A percentile compares a stretch with the other conserved stretches of the same genome.
These are phyloP conservation scores for Agrocybe pediades DNA, from an alignment of 768 basidiomycete species.

Conservation along the genomic window DNA sequence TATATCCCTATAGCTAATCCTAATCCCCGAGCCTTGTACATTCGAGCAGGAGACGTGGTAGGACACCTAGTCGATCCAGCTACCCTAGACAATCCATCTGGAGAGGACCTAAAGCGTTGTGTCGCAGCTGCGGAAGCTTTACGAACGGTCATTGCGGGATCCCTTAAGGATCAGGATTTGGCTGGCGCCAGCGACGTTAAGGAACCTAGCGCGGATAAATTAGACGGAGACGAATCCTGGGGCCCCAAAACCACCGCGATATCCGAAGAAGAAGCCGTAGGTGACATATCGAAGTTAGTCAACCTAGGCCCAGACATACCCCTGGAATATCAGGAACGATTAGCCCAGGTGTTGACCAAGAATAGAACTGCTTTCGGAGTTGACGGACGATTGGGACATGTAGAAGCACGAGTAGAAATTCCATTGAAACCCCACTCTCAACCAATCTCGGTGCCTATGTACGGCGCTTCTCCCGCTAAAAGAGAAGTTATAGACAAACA, in stretches of 20 bases:
- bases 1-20: slow-evolving; percentile 12
- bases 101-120: neutral
- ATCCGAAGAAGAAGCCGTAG: neutral
- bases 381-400: slow-evolving; percentile 1
- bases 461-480: slow-evolving; percentile 25
- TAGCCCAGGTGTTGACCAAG: neutral
- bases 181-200: neutral
- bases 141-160: neutral
- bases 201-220: neutral
- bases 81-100: neutral
- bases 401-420: neutral
- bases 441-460: slow-evolving; percentile 29
- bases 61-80: slow-evolving; percentile 6
- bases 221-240: slow-evolving; percentile 8
- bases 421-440: slow-evolving; percentile 17
- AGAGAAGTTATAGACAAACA: slow-evolving; percentile 23
- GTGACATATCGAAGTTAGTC: neutral
- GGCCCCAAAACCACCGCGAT: slow-evolving; percentile 8
- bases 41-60: slow-evolving; percentile 12
- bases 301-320: slow-evolving; percentile 8
- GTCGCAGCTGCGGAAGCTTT: slow-evolving; percentile 3
- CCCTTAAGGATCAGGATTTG: slow-evolving; percentile 6
- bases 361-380: slow-evolving; percentile 8
- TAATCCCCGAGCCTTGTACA: slow-evolving; percentile 1
- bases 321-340: neutral